Base-by-base conservation (phyloP, 1,284 basidiomycete species). In the Leccinum solheimii region DNA sequence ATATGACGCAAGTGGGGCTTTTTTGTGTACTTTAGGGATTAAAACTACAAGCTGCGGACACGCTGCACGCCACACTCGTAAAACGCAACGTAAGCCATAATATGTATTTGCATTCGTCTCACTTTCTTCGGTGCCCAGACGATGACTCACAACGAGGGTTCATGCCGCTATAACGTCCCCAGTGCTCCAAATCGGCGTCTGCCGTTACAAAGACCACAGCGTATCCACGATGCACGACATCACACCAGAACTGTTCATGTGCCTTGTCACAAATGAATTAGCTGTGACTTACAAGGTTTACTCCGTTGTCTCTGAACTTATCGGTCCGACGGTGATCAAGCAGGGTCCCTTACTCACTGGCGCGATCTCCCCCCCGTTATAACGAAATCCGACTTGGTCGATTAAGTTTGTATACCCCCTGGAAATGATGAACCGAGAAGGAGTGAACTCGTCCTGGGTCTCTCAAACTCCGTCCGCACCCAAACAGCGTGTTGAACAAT, bases 311-410 rank as follows among this genome's bases (percentile, higher is more conserved):
- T 5, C 3, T 43, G 26, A 49, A 30, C 21, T 36, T 36, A 21
- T 26, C 16, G 4, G 52, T 57, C 8, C 11, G 13, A 48, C 54
- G 48, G 54, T 34, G 27, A 58, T 68, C 48, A 54, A 49, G 5
- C 32, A 63, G 43, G 36, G 51, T 57, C 48, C 27, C 56, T 49
- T 30, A 45, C 52, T 49, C n/a, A 45, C 5, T 45, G 57, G 56
- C 63, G 59, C 68, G 67, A 71, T 69, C 64, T 56, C 27, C 9
- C 36, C 56, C 68, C 50, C 23, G 43, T 66, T 56, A 66, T 58
- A 59, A 61, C 55, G 36, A 38, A 49, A 34, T 43, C 19, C 6
- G 36, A n/a, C 23, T 10, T 50, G 9, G 49, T n/a, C 9, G 6
- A 21, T 19, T 48, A n/a, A n/a, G 34, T 50, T 38, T 51, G 8